Conservation (phyloP, 208 protist species). For the Histomonas meleagridis region DNA sequence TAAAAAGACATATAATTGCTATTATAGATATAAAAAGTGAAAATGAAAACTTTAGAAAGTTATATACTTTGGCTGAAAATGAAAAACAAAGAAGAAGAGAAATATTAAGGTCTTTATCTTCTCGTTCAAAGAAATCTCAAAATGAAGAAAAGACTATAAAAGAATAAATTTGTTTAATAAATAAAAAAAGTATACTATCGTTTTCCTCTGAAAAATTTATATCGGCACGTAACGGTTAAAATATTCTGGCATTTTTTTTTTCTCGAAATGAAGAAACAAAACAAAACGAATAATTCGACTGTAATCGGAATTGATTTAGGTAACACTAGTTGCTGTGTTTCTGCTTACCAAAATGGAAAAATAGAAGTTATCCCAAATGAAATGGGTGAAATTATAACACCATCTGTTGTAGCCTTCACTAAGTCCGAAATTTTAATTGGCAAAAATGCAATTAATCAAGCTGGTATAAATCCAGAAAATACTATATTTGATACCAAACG, state of each 20-base stretch:
- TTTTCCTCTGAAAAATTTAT: no score
- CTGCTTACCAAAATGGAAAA: slow-evolving; percentile 46
- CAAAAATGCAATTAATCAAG: slow-evolving; percentile 78
- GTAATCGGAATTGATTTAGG: slow-evolving; percentile 39
- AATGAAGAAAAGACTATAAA: no score
- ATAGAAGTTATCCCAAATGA: slow-evolving; percentile 94
- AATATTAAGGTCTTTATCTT: no score
- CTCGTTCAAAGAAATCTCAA: no score
- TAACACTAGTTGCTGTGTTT: not conserved
- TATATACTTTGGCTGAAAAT: not conserved
- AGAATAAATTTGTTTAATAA: no score
- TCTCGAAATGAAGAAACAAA: no score
- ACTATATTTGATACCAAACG: slow-evolving; percentile 80
- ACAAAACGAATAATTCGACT: no score
- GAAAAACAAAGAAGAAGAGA: not conserved
- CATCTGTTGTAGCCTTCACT: slow-evolving; percentile 94
- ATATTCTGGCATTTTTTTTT: no score
- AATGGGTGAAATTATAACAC: slow-evolving; percentile 92
- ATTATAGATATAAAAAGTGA: not conserved
- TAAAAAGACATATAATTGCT: slow-evolving; percentile 5
- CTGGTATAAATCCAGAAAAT: slow-evolving; percentile 60
- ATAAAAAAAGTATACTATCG: no score
- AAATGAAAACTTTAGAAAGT: not conserved
- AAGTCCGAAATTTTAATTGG: slow-evolving; percentile 57
- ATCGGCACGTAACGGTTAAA: no score